Evolutionary conservation across 768 basidiomycete genomes (phyloP).

Genomic region (Pleurotus djamor): DNA sequence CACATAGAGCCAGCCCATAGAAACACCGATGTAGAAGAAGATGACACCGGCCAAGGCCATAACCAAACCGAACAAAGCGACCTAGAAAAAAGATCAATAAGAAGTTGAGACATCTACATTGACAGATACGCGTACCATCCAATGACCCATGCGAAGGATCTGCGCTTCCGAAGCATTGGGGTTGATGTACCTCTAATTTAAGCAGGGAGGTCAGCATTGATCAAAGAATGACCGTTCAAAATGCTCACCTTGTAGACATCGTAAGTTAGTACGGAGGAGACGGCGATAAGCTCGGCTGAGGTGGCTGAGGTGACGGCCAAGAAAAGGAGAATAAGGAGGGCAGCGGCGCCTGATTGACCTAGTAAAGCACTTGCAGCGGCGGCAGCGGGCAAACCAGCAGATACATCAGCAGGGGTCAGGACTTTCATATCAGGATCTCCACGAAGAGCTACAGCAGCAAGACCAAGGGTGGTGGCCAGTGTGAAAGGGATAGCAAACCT

Average conservation of each 20-base stretch:
- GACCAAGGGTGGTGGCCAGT: slow-evolving; percentile 84
- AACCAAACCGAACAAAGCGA: slow-evolving; percentile 66
- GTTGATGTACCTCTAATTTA: slow-evolving; percentile 73
- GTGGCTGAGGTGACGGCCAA: slow-evolving; percentile 85
- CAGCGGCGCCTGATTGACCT: slow-evolving; percentile 76
- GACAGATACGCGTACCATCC: slow-evolving; percentile 39
- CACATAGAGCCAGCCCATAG: slow-evolving; percentile 93
- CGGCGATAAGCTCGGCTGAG: slow-evolving; percentile 89
- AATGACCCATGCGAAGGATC: slow-evolving; percentile 67
- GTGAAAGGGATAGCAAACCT: slow-evolving; percentile 87
- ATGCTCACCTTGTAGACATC: slow-evolving; percentile 72
- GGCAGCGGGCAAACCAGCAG: slow-evolving; percentile 85
- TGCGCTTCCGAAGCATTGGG: slow-evolving; percentile 74
- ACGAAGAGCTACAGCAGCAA: slow-evolving; percentile 81
- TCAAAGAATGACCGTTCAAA: too few relatives aligned
- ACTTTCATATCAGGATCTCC: slow-evolving; percentile 53
- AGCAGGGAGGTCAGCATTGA: neutral
- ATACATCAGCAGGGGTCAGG: slow-evolving; percentile 61
- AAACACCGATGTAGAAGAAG: slow-evolving; percentile 89
- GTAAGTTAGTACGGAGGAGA: slow-evolving; percentile 80
- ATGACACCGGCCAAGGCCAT: slow-evolving; percentile 84
- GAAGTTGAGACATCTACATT: neutral
- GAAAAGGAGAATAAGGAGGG: slow-evolving; percentile 80
- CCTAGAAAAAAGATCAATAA: slow-evolving; percentile 29
- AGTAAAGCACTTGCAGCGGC: slow-evolving; percentile 82